Evolutionary conservation across 257 asterid genomes (phyloP), one percentile per base, ranked within the genome.

Genomic region (Linaria vulgaris): DNA sequence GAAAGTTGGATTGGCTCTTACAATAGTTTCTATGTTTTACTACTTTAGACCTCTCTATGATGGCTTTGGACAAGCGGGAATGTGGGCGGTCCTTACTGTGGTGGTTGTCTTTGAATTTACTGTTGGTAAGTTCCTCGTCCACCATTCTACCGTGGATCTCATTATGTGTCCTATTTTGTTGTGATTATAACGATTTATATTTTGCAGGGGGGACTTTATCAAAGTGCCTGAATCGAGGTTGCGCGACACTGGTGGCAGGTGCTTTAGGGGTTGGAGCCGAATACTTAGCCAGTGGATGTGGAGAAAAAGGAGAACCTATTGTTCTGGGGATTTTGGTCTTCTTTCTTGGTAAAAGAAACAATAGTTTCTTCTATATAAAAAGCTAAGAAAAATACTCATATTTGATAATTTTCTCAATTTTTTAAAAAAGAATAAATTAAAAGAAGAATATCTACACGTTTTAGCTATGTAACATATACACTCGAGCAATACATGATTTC

Each of bases 81-180:
- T 87, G 81, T 90, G 94, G 96, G 96, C 94, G 0, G 68, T 88
- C 24, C 63, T 90, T 0, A 90, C 96, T 0, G 96, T 90, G 24
- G 88, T 82, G 9, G 83, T 85, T 2, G 87, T 79, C 0, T 87
- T 85, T 6, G 97, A 90, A 61, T 90, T 74, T 59, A 82, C 88
- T 0, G 95, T 77, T 3, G 96, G 97, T 85, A 55, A 71, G 80
- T 34, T 4, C 34, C 34, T 27, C 6, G 34, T 27, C 6, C 3
- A 27, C 4, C 34, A n/a, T 6, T 27, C 34, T 27, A 27, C 3
- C 6, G 6, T 27, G 34, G 6, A n/a, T n/a, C 1, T 34, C 9
- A 34, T 34, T 34, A 34, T 34, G 10, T 8, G 9, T 34, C 5
- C 41, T 34, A 34, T 27, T 27, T 2, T 27, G 34, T 45, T 30